Base-by-base conservation (phyloP, 495 filamentous ascomycete genomes). In the Aspergillus diversus region DNA sequence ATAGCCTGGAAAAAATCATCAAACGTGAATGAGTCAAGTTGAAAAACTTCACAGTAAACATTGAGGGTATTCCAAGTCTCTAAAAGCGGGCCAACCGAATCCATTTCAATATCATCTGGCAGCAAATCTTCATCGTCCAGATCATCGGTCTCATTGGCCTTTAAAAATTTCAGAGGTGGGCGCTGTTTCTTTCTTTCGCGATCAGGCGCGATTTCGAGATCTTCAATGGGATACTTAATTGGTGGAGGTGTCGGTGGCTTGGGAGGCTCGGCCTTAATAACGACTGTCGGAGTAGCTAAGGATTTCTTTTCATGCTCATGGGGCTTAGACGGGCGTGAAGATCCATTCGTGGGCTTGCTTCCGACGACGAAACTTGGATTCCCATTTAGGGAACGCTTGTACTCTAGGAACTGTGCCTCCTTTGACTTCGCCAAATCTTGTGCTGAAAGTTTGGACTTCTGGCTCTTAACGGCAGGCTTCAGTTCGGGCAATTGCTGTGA, bases 41-140 rank as follows among this genome's bases (percentile, higher is more conserved):
- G 86, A 67, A 92, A 96, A 9, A 97, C 89, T 69, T 97, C 91
- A 67, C 92, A 96, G 70, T 96, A 97, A 35, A 98, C 94, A 69
- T 97, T 98, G 31, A 99, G 82, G 6, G 93, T 97, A 63, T 96
- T 90, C 96, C 96, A 99, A 0, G 89, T 92, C 74, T 97, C 93
- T 33, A 97, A 77, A 9, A 97, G 78, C 12, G 84, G 81, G 1
- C 92, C 92, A 9, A 96, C 86, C 3, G 91, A 92, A 68, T 90
- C 85, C 84, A 92, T 92, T 15, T 84, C 76, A 58, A 97, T 86
- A 43, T 87, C 87, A 63, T 85, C 83, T n/a, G 72, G 68, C 63
- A 81, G 60, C 7, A 80, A 64, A 54, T 80, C 68, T 55, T 79
- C 77, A 34, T 74, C 70, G 27, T 71, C 71, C 13, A 74, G 61